Base-by-base conservation (phyloP, 352 stramenopile species). In the Pythium volutum region DNA sequence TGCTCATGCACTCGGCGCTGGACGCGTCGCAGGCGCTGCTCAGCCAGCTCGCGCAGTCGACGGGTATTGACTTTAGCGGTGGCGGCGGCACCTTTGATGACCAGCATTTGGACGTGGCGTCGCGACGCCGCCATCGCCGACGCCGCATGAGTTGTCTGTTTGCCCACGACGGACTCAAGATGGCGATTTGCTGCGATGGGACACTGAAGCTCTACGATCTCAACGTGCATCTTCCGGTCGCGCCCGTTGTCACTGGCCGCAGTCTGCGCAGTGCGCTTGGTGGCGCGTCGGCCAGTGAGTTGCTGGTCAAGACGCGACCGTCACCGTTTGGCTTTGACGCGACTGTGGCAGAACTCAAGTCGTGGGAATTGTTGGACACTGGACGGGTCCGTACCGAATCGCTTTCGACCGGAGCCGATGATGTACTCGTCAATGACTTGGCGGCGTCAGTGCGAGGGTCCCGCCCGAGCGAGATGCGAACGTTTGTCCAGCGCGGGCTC, bases 181-280 rank as follows among this genome's bases (percentile, higher is more conserved):
- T 91, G 62, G 62, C 83, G 16, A 84, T 83, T 16, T 88, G 75
- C 60, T 87, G 76, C 49, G 78, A 89, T 47, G 62, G 70, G 10
- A 69, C 67, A 29, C 74, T 91, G 25, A 91, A 89, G 67, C 51
- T 91, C 23, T 88, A 88, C 47, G 75, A 81, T 25, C 77, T 91
- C 71, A 70, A 26, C 8, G 63, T 65, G n/a, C 56, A 65, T 12
- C 3, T 39, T 18, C 50, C 63, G 4, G 23, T 62, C 8, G 26
- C 25, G 8, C 29, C 59, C 18, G 54, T 27, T 3, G 54, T 52
- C 12, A 61, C 25, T n/a, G 54, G 54, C 1, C 54, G 54, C 20
- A 54, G 52, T 29, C 33, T 52, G 14, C 46, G 60, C 34, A 42
- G n/a, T 14, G 41, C 45, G 4, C 53, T 61, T n/a, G 45, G 55